phyloP scores from a whole-genome alignment of 2,329 filamentous ascomycete species.

The Sporothrix protearum region DNA sequence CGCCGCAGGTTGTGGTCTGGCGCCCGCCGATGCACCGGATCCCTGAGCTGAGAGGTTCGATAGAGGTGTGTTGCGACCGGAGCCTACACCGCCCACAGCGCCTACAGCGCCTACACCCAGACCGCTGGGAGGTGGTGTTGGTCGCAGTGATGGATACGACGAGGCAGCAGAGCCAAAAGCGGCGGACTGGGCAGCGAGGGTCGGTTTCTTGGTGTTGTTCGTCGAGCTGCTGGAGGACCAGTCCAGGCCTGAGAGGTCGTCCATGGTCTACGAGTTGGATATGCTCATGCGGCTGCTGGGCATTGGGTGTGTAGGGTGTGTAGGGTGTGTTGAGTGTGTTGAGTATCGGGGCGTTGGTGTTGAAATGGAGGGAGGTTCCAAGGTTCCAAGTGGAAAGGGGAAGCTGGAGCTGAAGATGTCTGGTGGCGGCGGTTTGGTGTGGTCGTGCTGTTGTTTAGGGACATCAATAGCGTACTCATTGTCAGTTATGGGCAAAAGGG shows the following conservation, averaged over 20 bases:
- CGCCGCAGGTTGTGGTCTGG: constrained; percentile 32
- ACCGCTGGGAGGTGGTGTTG: constrained; percentile 50
- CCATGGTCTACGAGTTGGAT: constrained; percentile 43
- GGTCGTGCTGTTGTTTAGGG: background rate
- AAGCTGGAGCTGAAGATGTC: background rate
- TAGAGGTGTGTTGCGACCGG: constrained; percentile 55
- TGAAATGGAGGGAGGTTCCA: background rate
- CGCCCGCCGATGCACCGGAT: constrained; percentile 40
- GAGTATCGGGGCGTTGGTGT: too few species aligned
- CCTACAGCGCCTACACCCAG: too few species aligned
- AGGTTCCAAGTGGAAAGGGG: background rate
- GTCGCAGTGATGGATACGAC: constrained; percentile 51
- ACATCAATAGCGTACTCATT: background rate
- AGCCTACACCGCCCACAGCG: constrained; percentile 38
- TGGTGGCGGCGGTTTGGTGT: background rate
- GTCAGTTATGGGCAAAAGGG: background rate
- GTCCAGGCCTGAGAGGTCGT: constrained; percentile 59
- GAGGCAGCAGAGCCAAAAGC: constrained; percentile 41
- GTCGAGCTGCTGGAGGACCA: constrained; percentile 48
- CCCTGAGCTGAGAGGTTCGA: constrained; percentile 49
- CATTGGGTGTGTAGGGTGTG: background rate
- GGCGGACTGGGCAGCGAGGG: constrained; percentile 41
- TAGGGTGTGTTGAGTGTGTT: background rate
- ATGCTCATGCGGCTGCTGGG: constrained; percentile 8
- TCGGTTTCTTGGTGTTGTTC: constrained; percentile 31